These are phyloP conservation scores for Cucumis sativus DNA, from an alignment of 306 rosid species.

Conservation along the genomic window Cucumber_9930_V3 NC_026661.2:7979001-7979500, in stretches of 20 bases:
- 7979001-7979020: slow-evolving; percentile 75
- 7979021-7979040: slow-evolving; percentile 86
- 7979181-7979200: slow-evolving; percentile 92
- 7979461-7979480: slow-evolving; percentile 76
- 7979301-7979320: slow-evolving; percentile 92
- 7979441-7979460: slow-evolving; percentile 82
- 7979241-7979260: slow-evolving; percentile 76
- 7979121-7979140: neutral
- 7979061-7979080: neutral
- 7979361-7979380: neutral
- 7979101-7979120: neutral
- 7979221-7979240: slow-evolving; percentile 76
- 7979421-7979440: slow-evolving; percentile 69
- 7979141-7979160: slow-evolving; percentile 73
- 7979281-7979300: slow-evolving; percentile 92
- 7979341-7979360: neutral
- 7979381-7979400: neutral
- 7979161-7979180: slow-evolving; percentile 95
- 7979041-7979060: slow-evolving; percentile 63
- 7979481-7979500: slow-evolving; percentile 85
- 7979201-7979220: slow-evolving; percentile 77
- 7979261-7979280: slow-evolving; percentile 93
- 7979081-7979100: neutral
- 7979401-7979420: slow-evolving; percentile 86
- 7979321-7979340: neutral